Conservation (phyloP, 169 alveolate genomes). For the Plasmodium ovale region DNA sequence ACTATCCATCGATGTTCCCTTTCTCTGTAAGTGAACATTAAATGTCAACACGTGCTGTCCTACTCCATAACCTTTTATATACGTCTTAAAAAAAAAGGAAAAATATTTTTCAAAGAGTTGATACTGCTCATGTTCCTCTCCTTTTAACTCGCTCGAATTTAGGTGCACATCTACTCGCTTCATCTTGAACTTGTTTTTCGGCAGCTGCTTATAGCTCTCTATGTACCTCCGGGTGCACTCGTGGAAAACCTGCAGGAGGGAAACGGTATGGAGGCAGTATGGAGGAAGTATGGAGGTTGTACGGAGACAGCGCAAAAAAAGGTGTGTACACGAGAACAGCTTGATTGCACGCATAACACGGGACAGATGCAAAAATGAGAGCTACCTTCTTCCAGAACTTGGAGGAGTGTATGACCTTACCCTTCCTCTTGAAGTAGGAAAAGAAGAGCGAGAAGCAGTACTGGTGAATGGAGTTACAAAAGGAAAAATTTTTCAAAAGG, state of each 20-base stretch:
- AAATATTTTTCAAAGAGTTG: conserved; percentile 73
- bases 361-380: background rate
- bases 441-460: conserved; percentile 64
- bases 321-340: too few species aligned
- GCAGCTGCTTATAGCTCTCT: conserved; percentile 63
- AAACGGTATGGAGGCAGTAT: background rate
- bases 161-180: conserved; percentile 15
- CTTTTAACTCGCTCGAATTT: background rate
- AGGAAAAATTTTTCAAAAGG: conserved; percentile 40
- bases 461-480: conserved; percentile 36
- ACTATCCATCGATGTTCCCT: conserved; percentile 91
- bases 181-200: conserved; percentile 68
- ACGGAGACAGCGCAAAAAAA: background rate
- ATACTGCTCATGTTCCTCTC: conserved; percentile 80
- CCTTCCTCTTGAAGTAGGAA: conserved; percentile 8
- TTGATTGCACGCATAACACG: too few species aligned
- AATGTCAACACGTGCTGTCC: conserved; percentile 84
- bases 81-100: conserved; percentile 75
- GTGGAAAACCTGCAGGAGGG: conserved; percentile 16
- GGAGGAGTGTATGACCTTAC: conserved; percentile 6
- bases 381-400: conserved; percentile 67
- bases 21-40: conserved; percentile 88
- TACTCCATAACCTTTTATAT: conserved; percentile 81
- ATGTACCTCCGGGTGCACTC: conserved; percentile 70
- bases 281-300: background rate